Evolutionary conservation across 805 yeast species (phyloP).

Genomic region (Priceomyces medius): DNA sequence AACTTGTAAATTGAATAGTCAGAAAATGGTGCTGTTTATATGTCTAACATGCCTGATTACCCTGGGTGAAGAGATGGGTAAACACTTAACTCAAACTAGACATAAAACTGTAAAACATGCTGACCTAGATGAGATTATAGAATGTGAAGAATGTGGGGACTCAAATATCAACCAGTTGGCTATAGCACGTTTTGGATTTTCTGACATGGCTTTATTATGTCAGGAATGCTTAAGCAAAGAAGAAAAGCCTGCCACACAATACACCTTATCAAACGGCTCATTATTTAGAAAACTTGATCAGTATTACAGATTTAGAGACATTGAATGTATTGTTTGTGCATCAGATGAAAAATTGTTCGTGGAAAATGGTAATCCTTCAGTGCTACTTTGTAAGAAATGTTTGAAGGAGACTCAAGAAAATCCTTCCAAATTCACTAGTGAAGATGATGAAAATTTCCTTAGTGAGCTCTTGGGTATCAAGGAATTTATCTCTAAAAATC

Average conservation of each 20-base stretch:
- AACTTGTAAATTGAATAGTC: neutral
- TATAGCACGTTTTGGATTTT: constrained; percentile 53
- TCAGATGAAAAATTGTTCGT: constrained; percentile 35
- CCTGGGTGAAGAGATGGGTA: constrained; percentile 42
- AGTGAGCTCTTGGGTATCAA: constrained; percentile 49
- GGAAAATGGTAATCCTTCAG: constrained; percentile 9
- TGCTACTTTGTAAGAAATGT: constrained; percentile 47
- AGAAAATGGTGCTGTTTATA: constrained; percentile 23
- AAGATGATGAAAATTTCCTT: constrained; percentile 47
- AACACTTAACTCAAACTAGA: constrained; percentile 52
- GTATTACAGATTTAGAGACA: constrained; percentile 51
- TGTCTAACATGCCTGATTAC: constrained; percentile 48
- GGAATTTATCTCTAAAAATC: constrained; percentile 30
- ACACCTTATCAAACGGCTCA: constrained; percentile 55
- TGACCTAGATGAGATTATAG: constrained; percentile 39
- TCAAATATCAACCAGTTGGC: constrained; percentile 52
- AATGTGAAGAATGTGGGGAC: constrained; percentile 58
- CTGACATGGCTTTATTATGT: constrained; percentile 54
- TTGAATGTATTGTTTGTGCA: constrained; percentile 47
- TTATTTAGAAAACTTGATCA: constrained; percentile 47
- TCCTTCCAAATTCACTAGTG: constrained; percentile 35
- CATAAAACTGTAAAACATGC: constrained; percentile 47
- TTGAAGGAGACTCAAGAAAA: constrained; percentile 19
- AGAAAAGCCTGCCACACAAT: constrained; percentile 49
- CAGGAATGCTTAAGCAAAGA: constrained; percentile 43